Evolutionary conservation across 331 rosid genomes (phyloP).

Genomic region (Erythrophleum ivorense): DNA sequence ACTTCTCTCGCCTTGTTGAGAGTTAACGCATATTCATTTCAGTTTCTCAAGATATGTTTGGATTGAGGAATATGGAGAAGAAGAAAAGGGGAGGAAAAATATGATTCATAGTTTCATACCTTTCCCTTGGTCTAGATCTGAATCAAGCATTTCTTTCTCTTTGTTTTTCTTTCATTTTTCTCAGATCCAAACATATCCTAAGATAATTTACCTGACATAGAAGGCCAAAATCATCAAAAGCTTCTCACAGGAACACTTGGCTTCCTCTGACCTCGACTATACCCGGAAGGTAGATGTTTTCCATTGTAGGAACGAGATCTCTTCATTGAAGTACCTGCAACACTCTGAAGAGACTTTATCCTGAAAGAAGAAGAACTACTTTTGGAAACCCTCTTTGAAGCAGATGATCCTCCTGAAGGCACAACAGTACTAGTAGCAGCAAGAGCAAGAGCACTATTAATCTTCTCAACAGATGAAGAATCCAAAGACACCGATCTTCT

Average conservation of each 20-base stretch:
- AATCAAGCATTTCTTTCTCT: background rate
- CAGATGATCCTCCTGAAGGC: background rate
- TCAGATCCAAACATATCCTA: slow-evolving; percentile 16
- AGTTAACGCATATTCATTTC: background rate
- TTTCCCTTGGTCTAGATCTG: too few species aligned
- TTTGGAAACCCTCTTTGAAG: slow-evolving; percentile 42
- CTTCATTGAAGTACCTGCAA: slow-evolving; percentile 45
- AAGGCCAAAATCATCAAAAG: slow-evolving; percentile 44
- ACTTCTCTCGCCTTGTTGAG: slow-evolving; percentile 39
- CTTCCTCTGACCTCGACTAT: slow-evolving; percentile 49
- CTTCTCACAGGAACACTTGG: slow-evolving; percentile 44
- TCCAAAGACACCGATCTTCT: slow-evolving; percentile 58
- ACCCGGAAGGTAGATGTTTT: slow-evolving; percentile 34
- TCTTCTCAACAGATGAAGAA: slow-evolving; percentile 49
- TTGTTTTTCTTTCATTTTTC: background rate
- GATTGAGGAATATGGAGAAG: background rate
- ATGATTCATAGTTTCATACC: too few species aligned
- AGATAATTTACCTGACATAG: background rate
- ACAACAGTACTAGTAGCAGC: background rate
- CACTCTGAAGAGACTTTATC: slow-evolving; percentile 43
- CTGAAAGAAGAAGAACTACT: slow-evolving; percentile 49
- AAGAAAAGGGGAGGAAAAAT: background rate
- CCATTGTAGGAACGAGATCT: slow-evolving; percentile 52
- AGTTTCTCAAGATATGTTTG: background rate
- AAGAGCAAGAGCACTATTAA: slow-evolving; percentile 42